Evolutionary conservation across 352 stramenopile species (phyloP).

Genomic region (Globisporangium splendens): DNA sequence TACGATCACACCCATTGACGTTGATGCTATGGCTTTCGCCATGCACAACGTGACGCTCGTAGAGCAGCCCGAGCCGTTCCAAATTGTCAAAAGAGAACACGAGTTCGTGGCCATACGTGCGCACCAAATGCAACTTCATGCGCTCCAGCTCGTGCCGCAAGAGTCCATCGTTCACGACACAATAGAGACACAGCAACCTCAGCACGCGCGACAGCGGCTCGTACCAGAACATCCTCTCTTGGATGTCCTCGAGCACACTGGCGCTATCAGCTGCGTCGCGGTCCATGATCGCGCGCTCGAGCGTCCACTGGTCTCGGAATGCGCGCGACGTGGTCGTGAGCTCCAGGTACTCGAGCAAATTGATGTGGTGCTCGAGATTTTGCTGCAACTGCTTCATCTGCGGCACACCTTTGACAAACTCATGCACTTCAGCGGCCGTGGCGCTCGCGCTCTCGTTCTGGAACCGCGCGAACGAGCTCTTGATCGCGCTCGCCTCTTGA

Average conservation of each 20-base stretch:
- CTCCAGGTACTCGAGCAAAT: constrained; percentile 50
- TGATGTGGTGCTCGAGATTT: constrained; percentile 55
- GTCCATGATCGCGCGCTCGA: constrained; percentile 73
- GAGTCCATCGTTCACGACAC: constrained; percentile 47
- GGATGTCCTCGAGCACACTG: constrained; percentile 29
- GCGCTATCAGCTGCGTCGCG: constrained; percentile 15
- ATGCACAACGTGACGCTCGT: constrained; percentile 15
- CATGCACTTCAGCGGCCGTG: constrained; percentile 57
- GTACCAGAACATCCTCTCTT: constrained; percentile 60
- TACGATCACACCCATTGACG: constrained; percentile 7
- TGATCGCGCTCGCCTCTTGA: constrained; percentile 41
- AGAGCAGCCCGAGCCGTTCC: constrained; percentile 44
- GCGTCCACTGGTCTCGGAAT: constrained; percentile 62
- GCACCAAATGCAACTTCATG: constrained; percentile 56
- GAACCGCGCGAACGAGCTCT: constrained; percentile 51
- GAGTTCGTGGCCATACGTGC: constrained; percentile 71
- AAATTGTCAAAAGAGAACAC: constrained; percentile 71
- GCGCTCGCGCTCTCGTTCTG: constrained; percentile 40
- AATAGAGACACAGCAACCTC: constrained; percentile 63
- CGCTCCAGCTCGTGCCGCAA: constrained; percentile 24
- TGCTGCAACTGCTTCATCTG: constrained; percentile 57
- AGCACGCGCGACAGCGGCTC: constrained; percentile 49
- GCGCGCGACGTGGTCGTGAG: constrained; percentile 33
- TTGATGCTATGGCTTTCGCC: neutral
- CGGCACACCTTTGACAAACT: constrained; percentile 65